phyloP scores from a whole-genome alignment of 1,139 yeast genomes.

The Zygoascus hellenicus region DNA sequence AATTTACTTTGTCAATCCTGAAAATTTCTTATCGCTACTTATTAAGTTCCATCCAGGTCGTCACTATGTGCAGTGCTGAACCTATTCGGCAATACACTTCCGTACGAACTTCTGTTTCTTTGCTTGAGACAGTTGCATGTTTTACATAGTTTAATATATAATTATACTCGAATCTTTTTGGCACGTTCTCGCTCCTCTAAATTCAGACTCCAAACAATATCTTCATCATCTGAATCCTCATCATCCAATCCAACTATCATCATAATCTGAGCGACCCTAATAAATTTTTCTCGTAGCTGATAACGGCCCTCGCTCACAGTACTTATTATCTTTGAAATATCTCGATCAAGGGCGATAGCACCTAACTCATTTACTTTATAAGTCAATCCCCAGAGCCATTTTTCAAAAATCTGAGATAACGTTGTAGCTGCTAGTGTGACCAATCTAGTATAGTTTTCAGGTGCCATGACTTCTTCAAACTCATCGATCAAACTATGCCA shows the following conservation, averaged over 20 bases:
- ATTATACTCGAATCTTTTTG: constrained; percentile 29
- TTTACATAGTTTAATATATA: neutral
- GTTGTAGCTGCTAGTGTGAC: constrained; percentile 49
- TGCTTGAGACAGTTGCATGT: neutral
- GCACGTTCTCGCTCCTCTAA: constrained; percentile 66
- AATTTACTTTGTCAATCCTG: neutral
- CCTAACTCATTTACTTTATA: constrained; percentile 77
- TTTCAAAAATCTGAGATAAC: constrained; percentile 52
- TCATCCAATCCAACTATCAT: constrained; percentile 80
- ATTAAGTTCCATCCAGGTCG: no score
- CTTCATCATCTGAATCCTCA: constrained; percentile 45
- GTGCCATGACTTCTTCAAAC: constrained; percentile 53
- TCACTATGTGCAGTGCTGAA: no score
- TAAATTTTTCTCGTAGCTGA: constrained; percentile 68
- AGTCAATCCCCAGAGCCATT: constrained; percentile 58
- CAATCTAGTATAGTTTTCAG: constrained; percentile 45
- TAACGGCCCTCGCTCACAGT: constrained; percentile 40
- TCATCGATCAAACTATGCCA: constrained; percentile 68
- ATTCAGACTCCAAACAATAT: constrained; percentile 74
- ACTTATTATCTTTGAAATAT: constrained; percentile 61
- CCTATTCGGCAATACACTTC: no score
- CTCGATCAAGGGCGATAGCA: constrained; percentile 77
- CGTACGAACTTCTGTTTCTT: no score
- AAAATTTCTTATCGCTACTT: neutral
- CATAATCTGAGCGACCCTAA: constrained; percentile 76